Evolutionary conservation across 768 basidiomycete genomes (phyloP).

Genomic region (Hemileccinum impolitum): DNA sequence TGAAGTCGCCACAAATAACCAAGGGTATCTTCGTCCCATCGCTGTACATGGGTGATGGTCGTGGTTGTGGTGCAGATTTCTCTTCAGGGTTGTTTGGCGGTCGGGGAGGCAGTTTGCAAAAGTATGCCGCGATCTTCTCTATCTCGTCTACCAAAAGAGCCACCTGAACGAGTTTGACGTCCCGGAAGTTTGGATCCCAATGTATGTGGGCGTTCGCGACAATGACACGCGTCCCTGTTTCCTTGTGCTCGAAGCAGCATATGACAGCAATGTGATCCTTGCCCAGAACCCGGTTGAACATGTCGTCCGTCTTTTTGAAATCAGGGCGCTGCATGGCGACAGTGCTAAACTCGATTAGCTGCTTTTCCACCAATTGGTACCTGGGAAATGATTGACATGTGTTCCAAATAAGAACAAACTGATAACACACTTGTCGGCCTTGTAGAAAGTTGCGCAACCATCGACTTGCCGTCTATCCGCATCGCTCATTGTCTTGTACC

Average conservation of each 20-base stretch:
- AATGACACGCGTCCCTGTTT: constrained; percentile 84
- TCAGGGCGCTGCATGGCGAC: constrained; percentile 91
- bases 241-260: constrained; percentile 80
- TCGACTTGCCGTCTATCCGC: constrained; percentile 86
- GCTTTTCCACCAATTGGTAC: constrained; percentile 90
- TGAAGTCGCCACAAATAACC: constrained; percentile 94
- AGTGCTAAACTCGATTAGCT: constrained; percentile 89
- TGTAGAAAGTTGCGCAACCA: constrained; percentile 97
- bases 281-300: constrained; percentile 97
- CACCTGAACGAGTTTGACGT: constrained; percentile 97
- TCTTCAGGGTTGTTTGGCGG: constrained; percentile 38
- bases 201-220: constrained; percentile 89
- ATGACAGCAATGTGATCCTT: constrained; percentile 93
- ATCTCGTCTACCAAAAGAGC: constrained; percentile 90
- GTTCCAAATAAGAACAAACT: constrained; percentile 2
- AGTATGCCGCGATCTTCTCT: constrained; percentile 82
- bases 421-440: constrained; percentile 70
- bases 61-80: constrained; percentile 28
- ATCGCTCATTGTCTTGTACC: constrained; percentile 90
- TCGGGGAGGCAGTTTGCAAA: constrained; percentile 77
- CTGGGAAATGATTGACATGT: constrained; percentile 38
- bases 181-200: constrained; percentile 90
- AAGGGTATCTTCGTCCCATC: constrained; percentile 89
- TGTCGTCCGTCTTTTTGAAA: constrained; percentile 97
- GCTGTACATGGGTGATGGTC: constrained; percentile 64